Percentiles rank a stretch among this genome's conserved stretches.
Conservation (phyloP, 169 alveolate species). For the Amoebophrya sp. region DNA sequence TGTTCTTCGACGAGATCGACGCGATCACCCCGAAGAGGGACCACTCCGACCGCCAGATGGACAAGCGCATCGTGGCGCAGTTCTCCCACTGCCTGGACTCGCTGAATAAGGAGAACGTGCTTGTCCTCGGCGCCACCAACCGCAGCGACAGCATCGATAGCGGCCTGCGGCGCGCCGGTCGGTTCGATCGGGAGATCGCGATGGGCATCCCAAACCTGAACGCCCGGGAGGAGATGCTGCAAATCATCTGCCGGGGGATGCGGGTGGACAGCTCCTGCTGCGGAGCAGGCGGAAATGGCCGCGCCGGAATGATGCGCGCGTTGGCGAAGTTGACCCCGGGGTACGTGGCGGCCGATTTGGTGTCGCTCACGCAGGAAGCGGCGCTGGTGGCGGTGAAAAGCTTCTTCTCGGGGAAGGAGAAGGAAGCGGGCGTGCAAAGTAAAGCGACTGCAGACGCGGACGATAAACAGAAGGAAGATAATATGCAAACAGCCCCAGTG, state of each 20-base stretch:
- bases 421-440: background rate
- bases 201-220: slow-evolving; percentile 63
- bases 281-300: slow-evolving; percentile 1
- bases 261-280: slow-evolving; percentile 26
- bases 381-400: slow-evolving; percentile 47
- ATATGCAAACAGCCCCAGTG: background rate
- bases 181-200: slow-evolving; percentile 70
- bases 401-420: slow-evolving; percentile 12
- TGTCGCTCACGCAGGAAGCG: slow-evolving; percentile 69
- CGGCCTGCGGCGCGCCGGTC: slow-evolving; percentile 73
- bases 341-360: slow-evolving; percentile 80
- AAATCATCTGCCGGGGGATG: slow-evolving; percentile 28
- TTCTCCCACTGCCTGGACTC: slow-evolving; percentile 77
- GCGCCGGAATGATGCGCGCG: too few species aligned
- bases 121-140: slow-evolving; percentile 84
- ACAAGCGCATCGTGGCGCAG: slow-evolving; percentile 82
- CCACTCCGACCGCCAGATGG: slow-evolving; percentile 75
- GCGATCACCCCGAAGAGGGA: slow-evolving; percentile 76
- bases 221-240: slow-evolving; percentile 56
- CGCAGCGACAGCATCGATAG: slow-evolving; percentile 73
- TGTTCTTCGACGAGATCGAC: slow-evolving; percentile 58
- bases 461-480: background rate
- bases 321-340: slow-evolving; percentile 63
- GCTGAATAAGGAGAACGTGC: slow-evolving; percentile 42
- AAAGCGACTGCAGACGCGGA: background rate